Conservation (phyloP, 2,329 filamentous ascomycete species). For the Aspergillus pseudonomiae region DNA sequence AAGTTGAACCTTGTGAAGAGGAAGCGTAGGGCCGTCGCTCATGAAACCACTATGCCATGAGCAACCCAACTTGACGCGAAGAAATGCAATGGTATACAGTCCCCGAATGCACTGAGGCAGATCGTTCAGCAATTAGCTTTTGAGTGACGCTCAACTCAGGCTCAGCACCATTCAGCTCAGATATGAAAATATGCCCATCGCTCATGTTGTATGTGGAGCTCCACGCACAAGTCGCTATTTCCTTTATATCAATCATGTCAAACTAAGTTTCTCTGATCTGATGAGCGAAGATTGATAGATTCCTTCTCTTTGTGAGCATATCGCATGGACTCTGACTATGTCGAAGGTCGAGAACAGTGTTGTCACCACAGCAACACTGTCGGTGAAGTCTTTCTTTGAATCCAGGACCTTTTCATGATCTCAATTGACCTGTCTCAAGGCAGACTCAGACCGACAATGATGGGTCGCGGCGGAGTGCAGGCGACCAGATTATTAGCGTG, state of each 20-base stretch:
- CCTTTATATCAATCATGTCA: too few relatives aligned
- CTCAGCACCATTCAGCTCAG: neutral
- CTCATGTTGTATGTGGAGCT: too few relatives aligned
- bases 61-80: neutral
- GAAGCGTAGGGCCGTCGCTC: neutral
- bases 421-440: neutral
- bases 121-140: neutral
- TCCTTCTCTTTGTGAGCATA: neutral
- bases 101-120: too few relatives aligned
- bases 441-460: neutral
- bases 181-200: neutral
- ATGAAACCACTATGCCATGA: neutral
- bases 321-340: neutral
- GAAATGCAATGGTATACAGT: neutral
- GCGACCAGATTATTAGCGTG: neutral
- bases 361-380: neutral
- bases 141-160: neutral
- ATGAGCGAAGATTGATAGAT: neutral
- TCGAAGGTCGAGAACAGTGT: neutral
- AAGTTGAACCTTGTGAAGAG: too few relatives aligned
- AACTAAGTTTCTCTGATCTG: neutral
- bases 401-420: neutral
- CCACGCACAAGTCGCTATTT: neutral
- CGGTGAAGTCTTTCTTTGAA: neutral
- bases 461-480: neutral